Base-by-base conservation (phyloP, 306 rosid species). In the Trifolium subterraneum region DNA sequence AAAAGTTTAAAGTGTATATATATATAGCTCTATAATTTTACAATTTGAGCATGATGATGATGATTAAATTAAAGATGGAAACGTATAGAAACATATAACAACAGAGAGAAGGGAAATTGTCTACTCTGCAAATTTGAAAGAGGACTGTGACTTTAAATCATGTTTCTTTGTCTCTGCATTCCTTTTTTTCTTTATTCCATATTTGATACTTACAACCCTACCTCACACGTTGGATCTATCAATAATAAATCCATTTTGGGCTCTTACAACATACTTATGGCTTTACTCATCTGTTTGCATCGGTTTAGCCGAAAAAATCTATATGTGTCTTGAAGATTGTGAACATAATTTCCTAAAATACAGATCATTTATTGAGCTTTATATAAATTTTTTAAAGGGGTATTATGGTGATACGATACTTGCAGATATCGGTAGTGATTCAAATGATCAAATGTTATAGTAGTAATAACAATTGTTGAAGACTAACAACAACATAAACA, bases 111-210 rank as follows among this genome's bases (percentile, higher is more conserved):
- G 73, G 82, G 66, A 64, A 27, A 56, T 71, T 84, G 81, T 84
- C 83, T 81, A 77, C 56, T 60, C 38, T 78, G 70, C 70, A 84
- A 81, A 84, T 70, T 78, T 64, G 79, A 78, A 84, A 81, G 81
- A 58, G 62, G 48, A 74, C 68, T 84, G 36, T 58, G 29, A 65
- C 85, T 84, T 75, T 84, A 67, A 81, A 67, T 74, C 78, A 41
- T 81, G 85, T 84, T 81, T 84, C 83, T 74, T 81, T 84, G 88
- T 84, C 85, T 80, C 76, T 67, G 0, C 33, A 71, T 68, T 78
- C 65, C 55, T 35, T 68, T 73, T 64, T 68, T 66, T 67, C 81
- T 84, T 77, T 68, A 67, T 67, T 79, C 73, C 71, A 79, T 65
- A 22, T 79, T 63, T 71, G 52, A 64, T 78, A 69, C 74, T 64